A percentile compares a stretch with the other conserved stretches of the same genome.
These are phyloP conservation scores for Pyricularia sp. DNA, from an alignment of 2,329 filamentous ascomycete species.

Conservation along the genomic window DNA sequence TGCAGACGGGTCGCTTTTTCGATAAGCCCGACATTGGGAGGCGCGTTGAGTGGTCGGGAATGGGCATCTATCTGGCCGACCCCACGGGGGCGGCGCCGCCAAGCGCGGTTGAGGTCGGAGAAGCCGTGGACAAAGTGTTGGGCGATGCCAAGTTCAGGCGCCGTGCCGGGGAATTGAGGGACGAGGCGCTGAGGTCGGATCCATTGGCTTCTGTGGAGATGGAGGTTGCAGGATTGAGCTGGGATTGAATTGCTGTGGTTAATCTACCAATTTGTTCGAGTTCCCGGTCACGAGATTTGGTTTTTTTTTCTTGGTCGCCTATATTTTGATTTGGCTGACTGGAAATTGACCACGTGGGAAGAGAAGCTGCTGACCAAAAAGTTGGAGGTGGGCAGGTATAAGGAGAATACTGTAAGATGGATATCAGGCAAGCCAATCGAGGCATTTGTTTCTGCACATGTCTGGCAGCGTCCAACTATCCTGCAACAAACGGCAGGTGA, in stretches of 20 bases:
- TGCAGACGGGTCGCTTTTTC: constrained; percentile 31
- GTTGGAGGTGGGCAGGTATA: background rate
- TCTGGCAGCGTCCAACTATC: too few species aligned
- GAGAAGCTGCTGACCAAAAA: background rate
- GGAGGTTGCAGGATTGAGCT: background rate
- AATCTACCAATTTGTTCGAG: background rate
- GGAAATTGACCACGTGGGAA: background rate
- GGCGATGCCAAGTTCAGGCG: constrained; percentile 9
- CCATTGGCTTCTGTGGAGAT: background rate
- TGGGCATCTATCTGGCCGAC: constrained; percentile 32
- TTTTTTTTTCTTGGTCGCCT: background rate
- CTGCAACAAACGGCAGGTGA: too few species aligned
- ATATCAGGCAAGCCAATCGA: too few species aligned
- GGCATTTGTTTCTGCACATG: too few species aligned
- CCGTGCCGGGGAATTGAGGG: background rate
- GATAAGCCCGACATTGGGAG: constrained; percentile 32
- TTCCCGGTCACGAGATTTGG: background rate
- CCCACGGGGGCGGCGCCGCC: constrained; percentile 15
- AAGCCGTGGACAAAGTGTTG: constrained; percentile 22
- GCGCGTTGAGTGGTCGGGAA: constrained; percentile 31
- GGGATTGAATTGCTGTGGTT: background rate
- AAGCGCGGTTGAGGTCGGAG: constrained; percentile 13
- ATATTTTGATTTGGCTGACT: too few species aligned
- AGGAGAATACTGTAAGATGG: too few species aligned
- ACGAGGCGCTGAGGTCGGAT: background rate